A percentile compares a stretch with the other conserved stretches of the same genome.
phyloP scores from a whole-genome alignment of 2,329 filamentous ascomycete genomes.

The Sarocladiaceae sp. region DNA sequence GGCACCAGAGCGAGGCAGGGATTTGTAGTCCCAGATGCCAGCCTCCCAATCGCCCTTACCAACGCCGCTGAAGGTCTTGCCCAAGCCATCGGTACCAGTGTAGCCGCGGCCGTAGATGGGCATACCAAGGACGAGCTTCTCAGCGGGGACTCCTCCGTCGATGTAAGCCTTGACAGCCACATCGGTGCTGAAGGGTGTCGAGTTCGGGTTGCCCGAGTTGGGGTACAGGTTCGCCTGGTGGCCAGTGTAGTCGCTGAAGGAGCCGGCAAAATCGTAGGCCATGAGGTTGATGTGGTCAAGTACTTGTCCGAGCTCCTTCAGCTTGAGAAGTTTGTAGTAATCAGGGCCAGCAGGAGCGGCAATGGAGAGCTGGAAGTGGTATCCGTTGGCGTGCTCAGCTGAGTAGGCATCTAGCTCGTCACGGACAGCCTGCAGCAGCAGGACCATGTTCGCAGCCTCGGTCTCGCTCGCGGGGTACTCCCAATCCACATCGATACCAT shows the following conservation, averaged over 20 bases:
- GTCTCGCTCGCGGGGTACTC: slow-evolving; percentile 30
- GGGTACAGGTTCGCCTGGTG: slow-evolving; percentile 68
- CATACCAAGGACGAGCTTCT: slow-evolving; percentile 71
- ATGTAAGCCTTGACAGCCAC: slow-evolving; percentile 61
- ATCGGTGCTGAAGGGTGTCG: slow-evolving; percentile 65
- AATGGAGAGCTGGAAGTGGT: slow-evolving; percentile 49
- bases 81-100: slow-evolving; percentile 52
- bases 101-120: slow-evolving; percentile 45
- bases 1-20: slow-evolving; percentile 56
- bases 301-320: slow-evolving; percentile 39
- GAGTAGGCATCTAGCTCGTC: slow-evolving; percentile 43
- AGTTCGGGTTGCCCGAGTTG: slow-evolving; percentile 42
- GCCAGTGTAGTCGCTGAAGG: slow-evolving; percentile 57
- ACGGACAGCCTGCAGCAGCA: slow-evolving; percentile 38
- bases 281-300: slow-evolving; percentile 61
- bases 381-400: slow-evolving; percentile 32
- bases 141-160: slow-evolving; percentile 50
- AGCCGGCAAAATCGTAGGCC: slow-evolving; percentile 72
- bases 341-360: slow-evolving; percentile 43
- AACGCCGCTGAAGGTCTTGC: slow-evolving; percentile 54
- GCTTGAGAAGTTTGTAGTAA: slow-evolving; percentile 42
- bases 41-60: slow-evolving; percentile 66
- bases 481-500: slow-evolving; percentile 40
- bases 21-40: slow-evolving; percentile 78
- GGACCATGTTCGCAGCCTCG: slow-evolving; percentile 37